phyloP scores from a whole-genome alignment of 2,329 filamentous ascomycete genomes.

The Aspergillus sp. region DNA sequence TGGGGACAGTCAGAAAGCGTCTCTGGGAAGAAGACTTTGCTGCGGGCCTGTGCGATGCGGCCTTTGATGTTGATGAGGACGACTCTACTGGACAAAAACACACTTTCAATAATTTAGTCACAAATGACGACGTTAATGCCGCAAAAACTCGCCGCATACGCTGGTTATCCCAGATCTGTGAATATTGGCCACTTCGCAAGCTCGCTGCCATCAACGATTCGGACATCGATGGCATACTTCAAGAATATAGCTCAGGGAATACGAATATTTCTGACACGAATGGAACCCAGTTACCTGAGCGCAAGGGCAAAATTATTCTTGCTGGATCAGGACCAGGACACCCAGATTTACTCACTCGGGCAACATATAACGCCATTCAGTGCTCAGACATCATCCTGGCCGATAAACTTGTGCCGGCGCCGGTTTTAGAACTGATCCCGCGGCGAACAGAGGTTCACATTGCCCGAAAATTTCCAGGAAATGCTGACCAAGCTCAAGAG shows the following conservation, averaged over 20 bases:
- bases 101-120: slow-evolving; percentile 80
- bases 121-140: slow-evolving; percentile 68
- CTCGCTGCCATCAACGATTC: slow-evolving; percentile 76
- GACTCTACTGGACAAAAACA: slow-evolving; percentile 63
- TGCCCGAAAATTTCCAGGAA: slow-evolving; percentile 95
- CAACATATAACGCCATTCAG: slow-evolving; percentile 48
- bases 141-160: slow-evolving; percentile 79
- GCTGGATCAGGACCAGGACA: slow-evolving; percentile 92
- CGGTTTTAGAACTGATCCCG: slow-evolving; percentile 85
- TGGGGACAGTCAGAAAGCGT: slow-evolving; percentile 70
- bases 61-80: slow-evolving; percentile 49
- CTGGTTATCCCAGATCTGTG: slow-evolving; percentile 94
- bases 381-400: slow-evolving; percentile 51
- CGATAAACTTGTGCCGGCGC: slow-evolving; percentile 64
- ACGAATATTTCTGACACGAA: slow-evolving; percentile 18
- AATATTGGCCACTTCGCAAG: slow-evolving; percentile 91
- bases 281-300: slow-evolving; percentile 18
- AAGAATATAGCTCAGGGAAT: slow-evolving; percentile 58
- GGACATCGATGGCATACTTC: slow-evolving; percentile 75
- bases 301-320: slow-evolving; percentile 72
- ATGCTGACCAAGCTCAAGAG: slow-evolving; percentile 88
- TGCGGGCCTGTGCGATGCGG: slow-evolving; percentile 45
- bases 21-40: slow-evolving; percentile 73
- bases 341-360: slow-evolving; percentile 81
- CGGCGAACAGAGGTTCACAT: slow-evolving; percentile 87